A percentile compares a stretch with the other conserved stretches of the same genome.
phyloP scores from a whole-genome alignment of 2,329 filamentous ascomycete genomes.

The Ilyonectria destructans region DNA sequence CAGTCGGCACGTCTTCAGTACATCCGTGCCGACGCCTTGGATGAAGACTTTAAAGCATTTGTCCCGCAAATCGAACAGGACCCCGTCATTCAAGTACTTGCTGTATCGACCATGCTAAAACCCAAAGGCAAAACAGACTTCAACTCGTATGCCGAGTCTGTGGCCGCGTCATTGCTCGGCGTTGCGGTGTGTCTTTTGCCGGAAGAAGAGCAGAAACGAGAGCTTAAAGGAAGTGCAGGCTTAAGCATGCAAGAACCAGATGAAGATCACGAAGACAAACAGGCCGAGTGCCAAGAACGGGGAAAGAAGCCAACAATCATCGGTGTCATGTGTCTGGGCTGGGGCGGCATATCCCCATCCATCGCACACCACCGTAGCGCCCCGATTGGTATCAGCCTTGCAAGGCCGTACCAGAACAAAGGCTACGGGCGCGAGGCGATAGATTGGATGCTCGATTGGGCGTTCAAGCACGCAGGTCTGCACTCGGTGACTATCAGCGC shows the following conservation, averaged over 20 bases:
- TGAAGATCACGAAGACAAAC: no score
- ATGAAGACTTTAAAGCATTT: constrained; percentile 28
- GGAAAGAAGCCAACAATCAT: constrained; percentile 22
- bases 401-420: constrained; percentile 53
- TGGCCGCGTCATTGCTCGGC: constrained; percentile 30
- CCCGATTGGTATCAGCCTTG: constrained; percentile 56
- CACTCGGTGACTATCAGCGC: constrained; percentile 60
- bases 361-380: constrained; percentile 35
- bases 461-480: constrained; percentile 60
- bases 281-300: neutral
- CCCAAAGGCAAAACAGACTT: constrained; percentile 24
- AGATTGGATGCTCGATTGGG: constrained; percentile 63
- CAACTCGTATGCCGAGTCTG: constrained; percentile 28
- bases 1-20: constrained; percentile 34
- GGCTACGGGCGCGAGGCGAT: constrained; percentile 66
- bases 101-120: constrained; percentile 21
- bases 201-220: constrained; percentile 3
- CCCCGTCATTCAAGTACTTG: constrained; percentile 28
- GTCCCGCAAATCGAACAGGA: constrained; percentile 32
- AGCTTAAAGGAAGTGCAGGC: no score
- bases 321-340: constrained; percentile 37
- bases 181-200: constrained; percentile 31
- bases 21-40: constrained; percentile 24
- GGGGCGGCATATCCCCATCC: constrained; percentile 23
- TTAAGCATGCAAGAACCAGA: no score